Percentiles rank a stretch among this genome's conserved stretches.
These are phyloP conservation scores for Tetraselmis chui DNA, from an alignment of 139 green algal genomes.

Conservation along the genomic window DNA sequence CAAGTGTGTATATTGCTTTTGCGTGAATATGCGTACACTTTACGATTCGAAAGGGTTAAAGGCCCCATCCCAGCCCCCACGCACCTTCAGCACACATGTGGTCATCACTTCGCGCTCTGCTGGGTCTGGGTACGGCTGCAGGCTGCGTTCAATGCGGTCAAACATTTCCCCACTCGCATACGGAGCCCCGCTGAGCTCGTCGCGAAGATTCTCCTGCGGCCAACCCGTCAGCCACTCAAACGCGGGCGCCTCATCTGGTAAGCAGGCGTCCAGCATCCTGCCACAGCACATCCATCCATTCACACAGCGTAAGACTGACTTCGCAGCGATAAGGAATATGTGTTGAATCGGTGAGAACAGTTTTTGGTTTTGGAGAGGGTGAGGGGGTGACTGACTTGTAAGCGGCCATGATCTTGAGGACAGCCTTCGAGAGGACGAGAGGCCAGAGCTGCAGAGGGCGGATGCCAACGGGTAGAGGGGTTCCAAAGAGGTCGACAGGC, in stretches of 20 bases:
- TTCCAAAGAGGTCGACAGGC: constrained; percentile 65
- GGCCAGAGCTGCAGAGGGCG: constrained; percentile 70
- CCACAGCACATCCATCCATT: neutral
- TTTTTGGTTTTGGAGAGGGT: no score
- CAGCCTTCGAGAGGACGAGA: constrained; percentile 66
- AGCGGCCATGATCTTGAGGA: constrained; percentile 58
- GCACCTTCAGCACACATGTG: constrained; percentile 32
- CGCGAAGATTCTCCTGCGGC: constrained; percentile 54
- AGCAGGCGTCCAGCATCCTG: constrained; percentile 2
- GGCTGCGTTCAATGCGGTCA: constrained; percentile 47
- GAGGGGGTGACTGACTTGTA: constrained; percentile 15
- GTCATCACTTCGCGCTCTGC: constrained; percentile 20
- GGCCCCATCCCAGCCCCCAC: neutral
- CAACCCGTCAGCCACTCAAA: constrained; percentile 68
- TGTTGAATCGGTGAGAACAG: no score
- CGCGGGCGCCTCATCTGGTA: constrained; percentile 35
- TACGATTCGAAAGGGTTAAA: neutral
- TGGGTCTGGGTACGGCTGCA: constrained; percentile 12
- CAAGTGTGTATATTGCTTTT: no score
- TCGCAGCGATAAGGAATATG: no score
- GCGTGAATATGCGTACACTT: no score
- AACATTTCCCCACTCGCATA: constrained; percentile 38
- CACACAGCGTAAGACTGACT: no score
- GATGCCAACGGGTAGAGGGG: constrained; percentile 46
- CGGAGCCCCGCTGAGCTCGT: constrained; percentile 27